A percentile compares a stretch with the other conserved stretches of the same genome.
Evolutionary conservation across 2,329 filamentous ascomycete species (phyloP).

Genomic region (Cercospora janseana): DNA sequence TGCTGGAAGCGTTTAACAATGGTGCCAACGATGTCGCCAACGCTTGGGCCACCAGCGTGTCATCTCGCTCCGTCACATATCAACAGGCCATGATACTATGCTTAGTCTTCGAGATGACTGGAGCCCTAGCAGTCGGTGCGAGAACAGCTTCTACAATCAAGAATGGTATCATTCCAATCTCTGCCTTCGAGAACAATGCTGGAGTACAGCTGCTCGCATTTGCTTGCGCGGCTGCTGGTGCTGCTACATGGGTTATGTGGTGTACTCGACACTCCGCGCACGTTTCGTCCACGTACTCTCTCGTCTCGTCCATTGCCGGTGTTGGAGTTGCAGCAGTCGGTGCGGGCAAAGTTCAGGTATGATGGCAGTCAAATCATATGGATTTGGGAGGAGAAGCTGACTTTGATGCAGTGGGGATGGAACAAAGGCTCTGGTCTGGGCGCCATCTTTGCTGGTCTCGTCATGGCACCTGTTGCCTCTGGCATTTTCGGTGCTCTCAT

Average conservation of each 20-base stretch:
- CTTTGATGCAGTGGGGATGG: conserved; percentile 39
- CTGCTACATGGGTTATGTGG: conserved; percentile 55
- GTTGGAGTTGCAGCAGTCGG: conserved; percentile 54
- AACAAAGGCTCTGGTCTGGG: conserved; percentile 44
- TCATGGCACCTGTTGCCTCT: conserved; percentile 50
- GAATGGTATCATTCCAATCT: conserved; percentile 56
- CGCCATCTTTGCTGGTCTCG: conserved; percentile 44
- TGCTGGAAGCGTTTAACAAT: conserved; percentile 65
- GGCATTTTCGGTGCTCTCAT: conserved; percentile 49
- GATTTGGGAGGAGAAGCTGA: conserved; percentile 58
- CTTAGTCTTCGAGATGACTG: conserved; percentile 52
- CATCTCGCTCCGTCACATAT: conserved; percentile 53
- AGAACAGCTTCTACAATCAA: conserved; percentile 61
- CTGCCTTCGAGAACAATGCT: conserved; percentile 49
- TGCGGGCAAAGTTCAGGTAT: conserved; percentile 45
- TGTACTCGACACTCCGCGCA: conserved; percentile 56
- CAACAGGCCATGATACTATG: conserved; percentile 51
- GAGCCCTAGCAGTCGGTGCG: conserved; percentile 51
- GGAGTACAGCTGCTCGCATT: conserved; percentile 44
- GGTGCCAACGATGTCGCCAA: conserved; percentile 55
- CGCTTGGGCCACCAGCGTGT: conserved; percentile 53
- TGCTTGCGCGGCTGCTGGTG: conserved; percentile 46
- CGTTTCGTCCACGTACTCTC: conserved; percentile 62
- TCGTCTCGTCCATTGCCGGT: conserved; percentile 53
- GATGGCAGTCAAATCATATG: conserved; percentile 58